Conservation (phyloP, 352 stramenopile genomes). For the Globisporangium viniferum region DNA sequence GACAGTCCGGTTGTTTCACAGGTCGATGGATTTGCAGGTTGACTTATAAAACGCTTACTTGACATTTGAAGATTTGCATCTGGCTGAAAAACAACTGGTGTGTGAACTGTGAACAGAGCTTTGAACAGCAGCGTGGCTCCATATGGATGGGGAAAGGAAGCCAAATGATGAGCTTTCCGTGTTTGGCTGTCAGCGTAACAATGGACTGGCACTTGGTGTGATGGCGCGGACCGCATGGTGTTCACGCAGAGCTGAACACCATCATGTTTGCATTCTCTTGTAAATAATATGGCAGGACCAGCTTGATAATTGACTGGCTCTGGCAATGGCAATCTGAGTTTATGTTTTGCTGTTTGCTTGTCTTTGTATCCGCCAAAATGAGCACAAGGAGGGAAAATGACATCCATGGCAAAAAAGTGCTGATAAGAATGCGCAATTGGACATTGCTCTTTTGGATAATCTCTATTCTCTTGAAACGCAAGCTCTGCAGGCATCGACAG, state of each 20-base stretch:
- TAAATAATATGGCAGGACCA: not conserved
- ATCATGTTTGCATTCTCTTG: not conserved
- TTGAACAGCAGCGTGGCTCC: not conserved
- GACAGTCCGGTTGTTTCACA: not conserved
- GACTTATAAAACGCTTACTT: slow-evolving; percentile 1
- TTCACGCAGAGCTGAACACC: not conserved
- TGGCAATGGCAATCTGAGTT: not conserved
- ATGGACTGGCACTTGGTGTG: not conserved
- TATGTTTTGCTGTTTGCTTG: slow-evolving; percentile 1
- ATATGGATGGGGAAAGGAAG: not conserved
- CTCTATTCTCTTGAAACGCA: not conserved
- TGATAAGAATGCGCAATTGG: not conserved
- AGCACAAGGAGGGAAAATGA: not conserved
- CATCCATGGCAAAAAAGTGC: slow-evolving; percentile 1
- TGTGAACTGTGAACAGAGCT: not conserved
- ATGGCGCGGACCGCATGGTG: not conserved
- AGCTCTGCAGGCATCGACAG: not conserved
- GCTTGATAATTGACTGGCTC: no score
- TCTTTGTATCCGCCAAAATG: not conserved
- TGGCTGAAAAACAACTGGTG: not conserved
- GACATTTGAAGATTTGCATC: not conserved
- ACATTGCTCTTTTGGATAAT: slow-evolving; percentile 4
- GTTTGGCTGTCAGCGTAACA: not conserved
- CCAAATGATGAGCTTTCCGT: not conserved
- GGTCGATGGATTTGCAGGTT: not conserved